phyloP scores from a whole-genome alignment of 257 asterid species.

The Knoxia roxburghii region DNA sequence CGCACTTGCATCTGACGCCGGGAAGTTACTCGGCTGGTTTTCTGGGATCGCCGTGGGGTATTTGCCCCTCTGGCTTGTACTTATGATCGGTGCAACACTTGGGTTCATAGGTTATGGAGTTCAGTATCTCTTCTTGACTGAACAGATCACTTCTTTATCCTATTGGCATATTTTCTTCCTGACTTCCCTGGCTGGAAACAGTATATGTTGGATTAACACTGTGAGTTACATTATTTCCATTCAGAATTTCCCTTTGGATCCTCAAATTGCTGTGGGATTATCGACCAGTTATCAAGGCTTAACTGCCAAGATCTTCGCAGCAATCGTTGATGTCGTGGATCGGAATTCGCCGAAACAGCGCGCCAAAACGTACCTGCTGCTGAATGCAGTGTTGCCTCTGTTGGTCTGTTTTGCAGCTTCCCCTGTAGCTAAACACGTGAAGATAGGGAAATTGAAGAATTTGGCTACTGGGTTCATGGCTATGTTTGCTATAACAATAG shows the following conservation, averaged over 20 bases:
- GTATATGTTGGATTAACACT: conserved; percentile 80
- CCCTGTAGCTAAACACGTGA: conserved; percentile 34
- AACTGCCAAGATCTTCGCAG: conserved; percentile 52
- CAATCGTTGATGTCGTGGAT: conserved; percentile 34
- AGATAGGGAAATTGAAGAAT: conserved; percentile 34
- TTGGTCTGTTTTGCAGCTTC: conserved; percentile 28
- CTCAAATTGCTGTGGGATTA: conserved; percentile 60
- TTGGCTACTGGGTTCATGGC: conserved; percentile 49
- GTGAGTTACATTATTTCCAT: conserved; percentile 51
- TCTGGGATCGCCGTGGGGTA: conserved; percentile 61
- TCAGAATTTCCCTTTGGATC: conserved; percentile 57
- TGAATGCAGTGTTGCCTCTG: conserved; percentile 50
- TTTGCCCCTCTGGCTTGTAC: conserved; percentile 67
- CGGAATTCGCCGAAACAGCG: conserved; percentile 17
- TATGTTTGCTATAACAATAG: conserved; percentile 43
- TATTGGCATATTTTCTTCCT: conserved; percentile 51
- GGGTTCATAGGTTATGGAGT: conserved; percentile 73
- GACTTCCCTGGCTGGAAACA: conserved; percentile 61
- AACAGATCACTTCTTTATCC: conserved; percentile 22
- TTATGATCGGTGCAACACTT: conserved; percentile 53
- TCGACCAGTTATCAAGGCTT: conserved; percentile 71
- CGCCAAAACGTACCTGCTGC: conserved; percentile 44
- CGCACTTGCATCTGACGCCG: conserved; percentile 84
- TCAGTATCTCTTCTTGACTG: conserved; percentile 50
- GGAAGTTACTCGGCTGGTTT: conserved; percentile 70